Evolutionary conservation across 768 basidiomycete species (phyloP).

Genomic region (Tricholoma sp.): DNA sequence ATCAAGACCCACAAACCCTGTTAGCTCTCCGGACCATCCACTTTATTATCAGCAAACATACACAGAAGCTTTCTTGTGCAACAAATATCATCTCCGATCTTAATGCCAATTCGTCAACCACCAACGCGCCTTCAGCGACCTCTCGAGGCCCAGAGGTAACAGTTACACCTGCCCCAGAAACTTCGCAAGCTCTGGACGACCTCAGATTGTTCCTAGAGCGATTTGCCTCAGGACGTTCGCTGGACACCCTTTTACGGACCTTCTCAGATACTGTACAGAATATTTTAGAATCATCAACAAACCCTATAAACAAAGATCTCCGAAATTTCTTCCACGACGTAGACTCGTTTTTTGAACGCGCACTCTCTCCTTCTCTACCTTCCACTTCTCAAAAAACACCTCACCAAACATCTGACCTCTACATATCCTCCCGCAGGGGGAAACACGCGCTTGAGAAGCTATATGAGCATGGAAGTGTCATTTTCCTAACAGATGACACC

Average conservation of each 20-base stretch:
- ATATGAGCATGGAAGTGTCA: slow-evolving; percentile 18
- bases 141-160: not conserved
- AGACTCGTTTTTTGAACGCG: slow-evolving; percentile 16
- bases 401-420: slow-evolving; percentile 10
- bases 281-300: not conserved
- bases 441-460: slow-evolving; percentile 18
- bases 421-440: slow-evolving; percentile 18
- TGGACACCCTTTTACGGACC: slow-evolving; percentile 23
- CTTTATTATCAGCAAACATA: not conserved
- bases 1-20: too few relatives aligned
- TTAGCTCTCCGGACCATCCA: not conserved
- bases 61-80: not conserved
- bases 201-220: slow-evolving; percentile 31
- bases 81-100: not conserved
- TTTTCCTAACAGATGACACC: slow-evolving; percentile 7
- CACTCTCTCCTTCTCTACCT: slow-evolving; percentile 10
- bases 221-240: slow-evolving; percentile 24
- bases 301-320: slow-evolving; percentile 9
- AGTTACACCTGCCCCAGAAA: not conserved
- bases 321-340: slow-evolving; percentile 15
- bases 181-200: slow-evolving; percentile 18
- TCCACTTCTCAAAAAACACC: not conserved
- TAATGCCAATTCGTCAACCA: not conserved
- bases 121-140: not conserved
- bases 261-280: not conserved